phyloP scores from a whole-genome alignment of 2,329 filamentous ascomycete genomes.

The Colletotrichum sidae region DNA sequence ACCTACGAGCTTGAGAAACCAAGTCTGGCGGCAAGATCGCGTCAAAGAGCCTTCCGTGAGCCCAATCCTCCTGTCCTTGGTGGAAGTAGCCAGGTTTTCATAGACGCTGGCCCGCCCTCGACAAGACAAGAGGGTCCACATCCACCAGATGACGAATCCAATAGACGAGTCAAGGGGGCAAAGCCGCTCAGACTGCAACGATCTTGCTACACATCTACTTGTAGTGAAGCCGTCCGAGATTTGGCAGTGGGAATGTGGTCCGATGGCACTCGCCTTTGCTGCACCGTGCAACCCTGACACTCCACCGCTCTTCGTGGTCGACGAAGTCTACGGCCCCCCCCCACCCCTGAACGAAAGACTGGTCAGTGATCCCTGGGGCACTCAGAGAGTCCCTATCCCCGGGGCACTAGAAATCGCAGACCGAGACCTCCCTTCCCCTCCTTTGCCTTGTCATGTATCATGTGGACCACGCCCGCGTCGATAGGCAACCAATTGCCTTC shows the following conservation, averaged over 20 bases:
- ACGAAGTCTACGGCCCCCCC: constrained; percentile 29
- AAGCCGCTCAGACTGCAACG: constrained; percentile 22
- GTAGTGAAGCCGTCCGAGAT: constrained; percentile 24
- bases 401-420: constrained; percentile 9
- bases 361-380: constrained; percentile 9
- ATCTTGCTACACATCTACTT: constrained; percentile 18
- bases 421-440: constrained; percentile 8
- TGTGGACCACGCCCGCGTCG: constrained; percentile 5
- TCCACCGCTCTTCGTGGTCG: constrained; percentile 31
- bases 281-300: constrained; percentile 32
- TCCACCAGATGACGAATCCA: constrained; percentile 10
- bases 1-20: background rate
- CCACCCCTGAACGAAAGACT: constrained; percentile 5
- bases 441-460: constrained; percentile 16
- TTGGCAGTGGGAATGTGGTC: constrained; percentile 30
- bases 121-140: constrained; percentile 1
- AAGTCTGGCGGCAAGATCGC: constrained; percentile 19
- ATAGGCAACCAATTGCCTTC: constrained; percentile 11
- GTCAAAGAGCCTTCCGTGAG: constrained; percentile 13
- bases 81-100: too few relatives aligned
- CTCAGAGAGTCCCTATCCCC: background rate
- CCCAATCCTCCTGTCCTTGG: background rate
- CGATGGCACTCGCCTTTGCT: constrained; percentile 34
- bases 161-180: background rate
- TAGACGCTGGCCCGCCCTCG: too few relatives aligned